These are phyloP conservation scores for Salvia splendens DNA, from an alignment of 257 asterid genomes.

Conservation along the genomic window DNA sequence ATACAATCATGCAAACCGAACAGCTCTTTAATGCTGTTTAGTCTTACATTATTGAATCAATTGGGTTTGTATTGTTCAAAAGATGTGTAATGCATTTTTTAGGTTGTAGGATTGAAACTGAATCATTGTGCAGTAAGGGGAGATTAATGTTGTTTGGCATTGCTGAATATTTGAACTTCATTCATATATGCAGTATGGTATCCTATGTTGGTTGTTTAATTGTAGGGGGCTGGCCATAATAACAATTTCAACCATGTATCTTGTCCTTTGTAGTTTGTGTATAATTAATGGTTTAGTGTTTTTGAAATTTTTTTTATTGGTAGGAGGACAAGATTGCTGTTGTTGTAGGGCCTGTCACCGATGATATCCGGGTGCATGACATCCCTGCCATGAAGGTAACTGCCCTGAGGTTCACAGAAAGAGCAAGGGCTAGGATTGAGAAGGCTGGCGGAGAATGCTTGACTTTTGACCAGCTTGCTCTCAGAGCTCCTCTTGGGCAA, in stretches of 20 bases:
- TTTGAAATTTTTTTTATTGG: background rate
- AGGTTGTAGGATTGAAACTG: background rate
- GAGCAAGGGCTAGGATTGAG: slow-evolving; percentile 92
- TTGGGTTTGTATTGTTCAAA: background rate
- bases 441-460: slow-evolving; percentile 94
- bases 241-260: background rate
- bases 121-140: background rate
- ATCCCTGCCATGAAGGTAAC: slow-evolving; percentile 73
- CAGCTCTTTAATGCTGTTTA: background rate
- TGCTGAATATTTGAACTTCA: background rate
- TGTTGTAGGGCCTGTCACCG: slow-evolving; percentile 77
- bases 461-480: slow-evolving; percentile 94
- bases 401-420: slow-evolving; percentile 85
- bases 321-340: slow-evolving; percentile 87
- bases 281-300: background rate
- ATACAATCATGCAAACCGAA: no score
- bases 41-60: background rate
- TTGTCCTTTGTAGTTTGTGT: background rate
- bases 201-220: no score
- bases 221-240: no score
- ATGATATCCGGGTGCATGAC: slow-evolving; percentile 68
- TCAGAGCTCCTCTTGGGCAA: slow-evolving; percentile 87
- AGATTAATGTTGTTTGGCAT: background rate
- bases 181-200: no score
- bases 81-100: background rate